Percentiles rank a stretch among this genome's conserved stretches.
Evolutionary conservation across 495 filamentous ascomycete species (phyloP).

Genomic region (Podospora fimiseda): DNA sequence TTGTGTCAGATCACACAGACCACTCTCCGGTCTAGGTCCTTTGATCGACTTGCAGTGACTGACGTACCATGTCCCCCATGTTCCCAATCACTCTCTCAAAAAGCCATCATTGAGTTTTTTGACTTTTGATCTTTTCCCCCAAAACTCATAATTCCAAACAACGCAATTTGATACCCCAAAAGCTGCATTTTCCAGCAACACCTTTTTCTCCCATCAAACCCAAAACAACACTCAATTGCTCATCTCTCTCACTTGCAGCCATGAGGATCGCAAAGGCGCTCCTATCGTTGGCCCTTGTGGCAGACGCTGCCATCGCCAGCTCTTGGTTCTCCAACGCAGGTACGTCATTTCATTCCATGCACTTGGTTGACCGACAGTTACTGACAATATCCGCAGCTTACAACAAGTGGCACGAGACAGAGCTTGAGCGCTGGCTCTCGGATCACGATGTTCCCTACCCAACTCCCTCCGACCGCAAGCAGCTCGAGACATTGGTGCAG

Average conservation of each 20-base stretch:
- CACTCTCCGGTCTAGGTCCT: neutral
- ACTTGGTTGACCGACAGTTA: too few relatives aligned
- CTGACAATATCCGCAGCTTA: conserved; percentile 54
- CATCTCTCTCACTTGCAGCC: conserved; percentile 14
- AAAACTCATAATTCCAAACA: too few relatives aligned
- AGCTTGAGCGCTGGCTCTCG: conserved; percentile 94
- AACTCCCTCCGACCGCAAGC: conserved; percentile 74
- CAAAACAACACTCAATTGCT: conserved; percentile 3
- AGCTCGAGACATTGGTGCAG: conserved; percentile 78
- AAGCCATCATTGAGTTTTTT: conserved; percentile 4
- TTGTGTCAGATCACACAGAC: neutral
- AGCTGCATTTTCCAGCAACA: conserved; percentile 4
- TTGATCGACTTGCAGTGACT: too few relatives aligned
- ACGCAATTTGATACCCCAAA: conserved; percentile 7
- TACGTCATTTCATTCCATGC: conserved; percentile 35
- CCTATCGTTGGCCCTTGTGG: conserved; percentile 64
- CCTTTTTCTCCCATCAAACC: neutral
- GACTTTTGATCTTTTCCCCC: neutral
- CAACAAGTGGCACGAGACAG: conserved; percentile 98
- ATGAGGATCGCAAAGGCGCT: conserved; percentile 74
- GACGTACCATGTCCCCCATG: too few relatives aligned
- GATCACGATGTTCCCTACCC: conserved; percentile 89
- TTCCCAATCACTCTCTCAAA: conserved; percentile 8
- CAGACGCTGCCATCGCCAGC: conserved; percentile 60
- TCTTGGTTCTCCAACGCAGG: conserved; percentile 80